phyloP scores from a whole-genome alignment of 495 filamentous ascomycete genomes.

The Lasiosphaeriaceae sp. region DNA sequence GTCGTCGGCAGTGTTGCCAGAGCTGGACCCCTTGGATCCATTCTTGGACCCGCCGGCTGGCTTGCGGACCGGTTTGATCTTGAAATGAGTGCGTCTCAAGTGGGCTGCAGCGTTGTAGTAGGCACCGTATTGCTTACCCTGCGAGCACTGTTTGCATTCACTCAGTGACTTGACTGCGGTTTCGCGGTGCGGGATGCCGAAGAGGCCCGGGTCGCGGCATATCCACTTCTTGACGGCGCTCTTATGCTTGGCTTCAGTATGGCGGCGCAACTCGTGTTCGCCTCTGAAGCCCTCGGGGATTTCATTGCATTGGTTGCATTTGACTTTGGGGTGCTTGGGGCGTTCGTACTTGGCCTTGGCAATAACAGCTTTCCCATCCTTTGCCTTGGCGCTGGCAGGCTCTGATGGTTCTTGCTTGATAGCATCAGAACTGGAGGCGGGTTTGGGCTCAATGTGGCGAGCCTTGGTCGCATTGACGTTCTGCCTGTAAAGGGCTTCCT shows the following conservation, averaged over 20 bases:
- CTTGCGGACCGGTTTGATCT: slow-evolving; percentile 41
- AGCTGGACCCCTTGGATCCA: slow-evolving; percentile 32
- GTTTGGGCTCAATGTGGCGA: slow-evolving; percentile 36
- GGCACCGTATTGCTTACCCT: slow-evolving; percentile 75
- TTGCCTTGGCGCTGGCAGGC: slow-evolving; percentile 22
- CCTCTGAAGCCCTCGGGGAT: slow-evolving; percentile 87
- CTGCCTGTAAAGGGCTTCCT: slow-evolving; percentile 36
- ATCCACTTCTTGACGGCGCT: slow-evolving; percentile 74
- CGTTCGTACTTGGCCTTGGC: slow-evolving; percentile 67
- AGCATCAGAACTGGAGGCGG: slow-evolving; percentile 23
- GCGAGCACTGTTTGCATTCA: slow-evolving; percentile 85
- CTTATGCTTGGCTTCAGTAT: slow-evolving; percentile 77
- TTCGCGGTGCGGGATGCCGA: slow-evolving; percentile 34
- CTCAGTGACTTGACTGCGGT: slow-evolving; percentile 60
- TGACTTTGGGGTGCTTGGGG: slow-evolving; percentile 71
- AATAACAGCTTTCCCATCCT: slow-evolving; percentile 53
- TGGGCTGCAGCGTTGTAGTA: slow-evolving; percentile 97
- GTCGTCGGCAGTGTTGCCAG: slow-evolving; percentile 27
- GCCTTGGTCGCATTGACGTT: slow-evolving; percentile 32
- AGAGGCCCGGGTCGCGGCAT: slow-evolving; percentile 45
- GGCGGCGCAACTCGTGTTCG: slow-evolving; percentile 87
- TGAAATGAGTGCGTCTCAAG: slow-evolving; percentile 84
- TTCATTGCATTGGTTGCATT: slow-evolving; percentile 69
- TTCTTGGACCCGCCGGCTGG: slow-evolving; percentile 34
- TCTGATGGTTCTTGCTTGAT: slow-evolving; percentile 20